phyloP scores from a whole-genome alignment of 768 basidiomycete genomes.

The Pleurotus tuber-regium region DNA sequence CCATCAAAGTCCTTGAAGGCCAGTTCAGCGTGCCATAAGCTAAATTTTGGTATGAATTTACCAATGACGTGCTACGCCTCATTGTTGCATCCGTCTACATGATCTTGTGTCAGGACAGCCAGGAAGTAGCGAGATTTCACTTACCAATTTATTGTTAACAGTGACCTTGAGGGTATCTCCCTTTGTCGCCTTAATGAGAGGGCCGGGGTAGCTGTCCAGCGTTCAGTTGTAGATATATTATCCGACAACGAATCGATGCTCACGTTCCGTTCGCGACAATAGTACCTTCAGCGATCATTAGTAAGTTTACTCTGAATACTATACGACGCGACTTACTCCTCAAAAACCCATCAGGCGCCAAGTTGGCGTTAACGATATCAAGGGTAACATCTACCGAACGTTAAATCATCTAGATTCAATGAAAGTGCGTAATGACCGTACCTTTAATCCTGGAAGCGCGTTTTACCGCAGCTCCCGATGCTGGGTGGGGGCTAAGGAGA shows the following conservation, averaged over 20 bases:
- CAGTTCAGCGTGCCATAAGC: too few species aligned
- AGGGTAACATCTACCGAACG: constrained; percentile 31
- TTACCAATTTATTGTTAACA: constrained; percentile 39
- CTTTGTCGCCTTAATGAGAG: constrained; percentile 41
- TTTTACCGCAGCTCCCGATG: too few species aligned
- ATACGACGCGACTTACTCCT: too few species aligned
- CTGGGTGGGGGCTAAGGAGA: too few species aligned
- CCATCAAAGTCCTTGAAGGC: constrained; percentile 29
- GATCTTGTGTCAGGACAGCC: not conserved
- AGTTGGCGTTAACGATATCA: constrained; percentile 34
- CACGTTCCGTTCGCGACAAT: constrained; percentile 23
- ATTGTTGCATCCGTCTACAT: constrained; percentile 27
- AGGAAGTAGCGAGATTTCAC: constrained; percentile 14
- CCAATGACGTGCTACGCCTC: constrained; percentile 27
- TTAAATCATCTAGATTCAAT: too few species aligned
- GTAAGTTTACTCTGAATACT: too few species aligned
- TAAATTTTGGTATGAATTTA: too few species aligned
- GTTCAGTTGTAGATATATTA: constrained; percentile 17
- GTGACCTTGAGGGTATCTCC: constrained; percentile 40
- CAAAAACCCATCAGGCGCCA: constrained; percentile 42
- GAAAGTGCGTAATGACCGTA: too few species aligned
- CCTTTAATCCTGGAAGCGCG: too few species aligned
- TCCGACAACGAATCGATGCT: not conserved
- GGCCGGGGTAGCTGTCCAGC: constrained; percentile 39
- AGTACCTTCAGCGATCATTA: too few species aligned